Evolutionary conservation across 345 rosid genomes (phyloP), one percentile per base, ranked within the genome.

Genomic region (Syzygium aromaticum): DNA sequence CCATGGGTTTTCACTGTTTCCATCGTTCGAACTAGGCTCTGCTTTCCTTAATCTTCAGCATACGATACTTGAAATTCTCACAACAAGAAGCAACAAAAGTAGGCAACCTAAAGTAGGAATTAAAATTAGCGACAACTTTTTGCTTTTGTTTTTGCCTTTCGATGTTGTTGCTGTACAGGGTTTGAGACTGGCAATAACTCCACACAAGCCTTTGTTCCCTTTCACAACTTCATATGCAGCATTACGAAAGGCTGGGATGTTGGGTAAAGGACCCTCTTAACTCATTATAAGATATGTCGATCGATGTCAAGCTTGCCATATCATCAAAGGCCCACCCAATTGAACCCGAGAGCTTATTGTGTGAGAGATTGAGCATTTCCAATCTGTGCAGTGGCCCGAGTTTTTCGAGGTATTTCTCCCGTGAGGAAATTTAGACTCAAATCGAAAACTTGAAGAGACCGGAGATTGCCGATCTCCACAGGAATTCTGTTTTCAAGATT

Each of bases 281-380:
- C 30, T 87, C 82, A 51, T 92, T 90, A 54, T 86, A 49, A 0
- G 90, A 92, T 15, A 93, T 13, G 56, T 91, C 90, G 6, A 90
- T 84, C 7, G 16, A 23, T 9, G 2, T 38, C 86, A 90, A 77
- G 82, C 87, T 67, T 0, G 11, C 21, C 86, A 88, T 57, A 16
- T 78, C 17, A 2, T 27, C 54, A 19, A 93, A 85, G 28, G 52
- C 40, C 0, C 3, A 3, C 13, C 87, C 89, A 51, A 93, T 88
- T 25, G 23, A 52, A 46, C 93, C 92, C 33, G 67, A 77, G 15
- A 92, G 77, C 40, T 3, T 0, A 22, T 84, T 84, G 52, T 33
- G 84, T 30, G 86, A 87, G 38, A 84, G 86, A 84, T 87, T 87
- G 11, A 87, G 38, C 25, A n/a, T 51, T 40, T 19, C 4, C n/a